These are phyloP conservation scores for Ustilago shanxiensis DNA, from an alignment of 1,284 basidiomycete species.

Conservation along the genomic window DNA sequence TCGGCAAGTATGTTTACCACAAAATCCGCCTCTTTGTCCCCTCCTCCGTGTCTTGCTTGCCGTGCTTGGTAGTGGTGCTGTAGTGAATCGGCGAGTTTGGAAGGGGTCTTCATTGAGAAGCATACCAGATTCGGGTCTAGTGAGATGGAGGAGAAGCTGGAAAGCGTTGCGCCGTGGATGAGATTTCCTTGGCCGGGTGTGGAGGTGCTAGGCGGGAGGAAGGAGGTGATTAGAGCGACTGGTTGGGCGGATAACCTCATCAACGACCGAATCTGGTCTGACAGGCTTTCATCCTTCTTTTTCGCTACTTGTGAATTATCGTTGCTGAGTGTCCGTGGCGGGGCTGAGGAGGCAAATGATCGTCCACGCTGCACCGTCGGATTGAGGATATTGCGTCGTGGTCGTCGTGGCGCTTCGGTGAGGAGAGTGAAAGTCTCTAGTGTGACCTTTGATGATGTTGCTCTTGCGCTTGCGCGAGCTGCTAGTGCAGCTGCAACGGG, in stretches of 20 bases:
- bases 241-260: conserved; percentile 48
- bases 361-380: not conserved
- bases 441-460: conserved; percentile 31
- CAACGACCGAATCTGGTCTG: conserved; percentile 29
- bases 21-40: conserved; percentile 16
- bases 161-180: conserved; percentile 50
- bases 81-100: conserved; percentile 29
- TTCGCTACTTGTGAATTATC: not conserved
- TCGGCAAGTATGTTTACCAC: conserved; percentile 21
- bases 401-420: not conserved
- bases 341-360: not conserved
- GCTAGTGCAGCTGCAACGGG: not conserved
- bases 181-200: not conserved
- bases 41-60: not conserved
- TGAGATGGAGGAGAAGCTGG: conserved; percentile 40
- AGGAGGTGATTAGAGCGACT: conserved; percentile 39
- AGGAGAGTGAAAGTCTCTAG: conserved; percentile 16
- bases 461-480: conserved; percentile 18
- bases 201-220: conserved; percentile 19
- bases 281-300: not conserved
- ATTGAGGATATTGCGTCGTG: not conserved
- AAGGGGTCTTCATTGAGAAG: conserved; percentile 43
- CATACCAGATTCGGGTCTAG: conserved; percentile 36
- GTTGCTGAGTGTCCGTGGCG: not conserved
- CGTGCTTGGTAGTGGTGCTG: conserved; percentile 3